phyloP scores from a whole-genome alignment of 208 protist species.

The Pavlovales sp. region DNA sequence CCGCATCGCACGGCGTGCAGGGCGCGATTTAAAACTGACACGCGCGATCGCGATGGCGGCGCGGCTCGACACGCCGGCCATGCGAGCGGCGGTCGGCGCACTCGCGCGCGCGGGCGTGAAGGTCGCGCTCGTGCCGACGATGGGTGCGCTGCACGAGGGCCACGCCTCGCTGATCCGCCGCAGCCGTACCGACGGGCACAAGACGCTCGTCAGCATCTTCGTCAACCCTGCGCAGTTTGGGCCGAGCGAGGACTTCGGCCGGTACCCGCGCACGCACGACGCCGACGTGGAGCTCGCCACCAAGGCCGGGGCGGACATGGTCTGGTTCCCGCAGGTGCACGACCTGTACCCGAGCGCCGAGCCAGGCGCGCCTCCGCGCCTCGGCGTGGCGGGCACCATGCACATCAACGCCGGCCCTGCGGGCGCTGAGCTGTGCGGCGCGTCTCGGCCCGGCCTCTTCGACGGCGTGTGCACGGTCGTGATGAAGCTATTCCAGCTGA shows the following conservation, averaged over 20 bases:
- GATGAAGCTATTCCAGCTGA: conserved; percentile 68
- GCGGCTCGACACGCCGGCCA: no score
- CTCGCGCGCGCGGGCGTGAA: not conserved
- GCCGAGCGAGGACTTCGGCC: conserved; percentile 10
- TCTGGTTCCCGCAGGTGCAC: conserved; percentile 13
- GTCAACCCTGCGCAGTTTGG: conserved; percentile 51
- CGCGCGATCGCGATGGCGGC: no score
- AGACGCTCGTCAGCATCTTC: conserved; percentile 31
- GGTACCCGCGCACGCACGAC: conserved; percentile 29
- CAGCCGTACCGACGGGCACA: not conserved
- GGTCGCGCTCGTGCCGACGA: conserved; percentile 44
- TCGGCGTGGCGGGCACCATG: not conserved
- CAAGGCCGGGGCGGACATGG: conserved; percentile 35
- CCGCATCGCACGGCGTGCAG: no score
- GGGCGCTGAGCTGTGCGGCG: not conserved
- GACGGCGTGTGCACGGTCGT: conserved; percentile 67
- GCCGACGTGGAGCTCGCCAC: conserved; percentile 11
- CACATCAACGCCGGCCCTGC: not conserved
- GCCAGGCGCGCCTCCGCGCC: not conserved
- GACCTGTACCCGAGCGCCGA: not conserved
- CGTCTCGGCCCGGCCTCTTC: conserved; percentile 54
- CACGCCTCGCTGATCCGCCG: conserved; percentile 20
- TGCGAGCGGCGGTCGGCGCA: no score
- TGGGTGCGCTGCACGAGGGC: conserved; percentile 48
- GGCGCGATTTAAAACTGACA: no score